Evolutionary conservation across 2,329 filamentous ascomycete genomes (phyloP), one percentile per base, ranked within the genome.

Genomic region (Rachicladosporium sp.): DNA sequence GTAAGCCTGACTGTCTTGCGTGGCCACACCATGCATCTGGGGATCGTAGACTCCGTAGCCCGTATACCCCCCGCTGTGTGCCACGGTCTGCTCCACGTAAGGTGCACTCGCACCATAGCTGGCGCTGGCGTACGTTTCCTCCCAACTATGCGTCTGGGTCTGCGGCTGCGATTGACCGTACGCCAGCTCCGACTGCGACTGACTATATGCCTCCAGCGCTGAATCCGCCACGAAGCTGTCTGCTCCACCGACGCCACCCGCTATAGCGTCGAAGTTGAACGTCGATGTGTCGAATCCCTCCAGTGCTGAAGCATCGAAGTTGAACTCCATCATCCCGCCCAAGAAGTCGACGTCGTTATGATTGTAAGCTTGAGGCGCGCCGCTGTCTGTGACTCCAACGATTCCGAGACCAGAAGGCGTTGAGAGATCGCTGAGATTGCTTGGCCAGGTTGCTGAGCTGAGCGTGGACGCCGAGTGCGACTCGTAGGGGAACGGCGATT

Each of bases 321-420:
- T 54, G 33, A 65, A 56, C 38, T 57, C 55, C 40, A 67, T 63
- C 31, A 60, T 58, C 9, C 60, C 59, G 36, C 52, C 56, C 12
- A 46, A 50, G 51, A 66, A 65, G 45, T 66, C 61, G 45, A 64
- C 60, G 9, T 54, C 52, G 40, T 62, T 63, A 12, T 56, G 47
- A 8, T 27, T 27, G 7, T 27, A 27, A 21, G 56, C 48, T 8
- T 13, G 43, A 44, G 13, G 43, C 50, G 5, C 49, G 42, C 10
- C 50, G 34, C 15, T n/a, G 38, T 34, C 9, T 42, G 33, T n/a
- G 42, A 37, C 13, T 31, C 38, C 21, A 35, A 10, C 2, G 6
- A 21, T 36, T 12, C 32, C n/a, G 37, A 9, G 36, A 30, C 6
- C 29, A 37, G 10, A 29, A 7, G 23, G 7, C 7, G 23, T 27